Percentiles rank a stretch among this genome's conserved stretches.
phyloP scores from a whole-genome alignment of 2,329 filamentous ascomycete species.

The Berkeleyomyces rouxiae region DNA sequence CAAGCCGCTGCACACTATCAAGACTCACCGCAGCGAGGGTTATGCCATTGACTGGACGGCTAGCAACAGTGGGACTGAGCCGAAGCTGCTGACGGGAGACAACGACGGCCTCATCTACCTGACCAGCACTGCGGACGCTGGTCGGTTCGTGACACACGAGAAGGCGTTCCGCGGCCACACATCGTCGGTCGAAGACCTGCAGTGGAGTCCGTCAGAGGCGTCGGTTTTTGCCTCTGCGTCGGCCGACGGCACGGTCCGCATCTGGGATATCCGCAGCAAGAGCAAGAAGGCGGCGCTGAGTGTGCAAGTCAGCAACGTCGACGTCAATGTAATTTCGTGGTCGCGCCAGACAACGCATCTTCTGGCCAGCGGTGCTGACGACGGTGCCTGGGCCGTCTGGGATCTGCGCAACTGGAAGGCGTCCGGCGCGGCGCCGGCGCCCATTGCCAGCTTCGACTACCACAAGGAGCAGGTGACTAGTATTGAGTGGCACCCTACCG shows the following conservation, averaged over 20 bases:
- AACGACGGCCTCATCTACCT: slow-evolving; percentile 78
- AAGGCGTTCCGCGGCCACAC: slow-evolving; percentile 71
- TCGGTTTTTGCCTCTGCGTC: slow-evolving; percentile 91
- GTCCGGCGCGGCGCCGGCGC: slow-evolving; percentile 44
- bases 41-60: slow-evolving; percentile 80
- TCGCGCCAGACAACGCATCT: slow-evolving; percentile 76
- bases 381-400: slow-evolving; percentile 91
- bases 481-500: slow-evolving; percentile 92
- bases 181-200: slow-evolving; percentile 79
- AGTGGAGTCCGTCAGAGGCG: slow-evolving; percentile 88
- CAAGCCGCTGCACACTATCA: slow-evolving; percentile 73
- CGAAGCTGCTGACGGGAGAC: slow-evolving; percentile 82
- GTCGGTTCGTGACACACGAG: slow-evolving; percentile 76
- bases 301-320: slow-evolving; percentile 64
- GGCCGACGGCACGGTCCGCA: slow-evolving; percentile 82
- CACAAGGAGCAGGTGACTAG: slow-evolving; percentile 94
- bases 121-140: slow-evolving; percentile 73
- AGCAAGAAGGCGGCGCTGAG: slow-evolving; percentile 74
- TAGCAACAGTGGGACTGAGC: slow-evolving; percentile 43
- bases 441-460: slow-evolving; percentile 87
- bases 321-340: slow-evolving; percentile 97
- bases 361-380: slow-evolving; percentile 80
- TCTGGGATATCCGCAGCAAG: slow-evolving; percentile 92
- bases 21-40: slow-evolving; percentile 83
- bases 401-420: slow-evolving; percentile 87